Base-by-base conservation (phyloP, 2,329 filamentous ascomycete species). In the Trichoderma gracile region DNA sequence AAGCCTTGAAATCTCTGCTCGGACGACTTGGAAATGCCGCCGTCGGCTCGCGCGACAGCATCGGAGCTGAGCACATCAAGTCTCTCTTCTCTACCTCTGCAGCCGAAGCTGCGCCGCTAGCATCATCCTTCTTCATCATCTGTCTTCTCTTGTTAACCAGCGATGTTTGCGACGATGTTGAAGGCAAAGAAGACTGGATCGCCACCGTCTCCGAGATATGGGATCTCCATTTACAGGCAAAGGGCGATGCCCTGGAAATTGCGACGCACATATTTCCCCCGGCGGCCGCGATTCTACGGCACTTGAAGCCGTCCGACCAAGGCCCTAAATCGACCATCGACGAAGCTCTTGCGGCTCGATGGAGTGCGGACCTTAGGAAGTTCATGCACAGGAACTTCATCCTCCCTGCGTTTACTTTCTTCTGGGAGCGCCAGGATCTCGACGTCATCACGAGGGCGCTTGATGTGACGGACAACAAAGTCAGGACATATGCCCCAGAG, bases 61-160 rank as follows among this genome's bases (percentile, higher is more conserved):
- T 86, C 69, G 85, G 85, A 17, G 81, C 81, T 1, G 84, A 86
- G 70, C 84, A 86, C 66, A 79, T 87, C 69, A 83, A 81, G 68
- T 84, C 84, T 4, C 76, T 87, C 7, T 86, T 87, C 71, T 81
- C 78, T 62, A 78, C 78, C 0, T 76, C 84, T 1, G 79, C 80
- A 0, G 67, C 76, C 9, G 84, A 86, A 19, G 78, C 80, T 7
- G 76, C 81, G 15, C 73, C 76, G 3, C 73, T 85, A 5, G 73
- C 81, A 15, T 78, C 78, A 2, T 80, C 80, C 1, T 74, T 84
- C 6, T 69, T 87, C 5, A 69, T 70, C 2, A 70, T 83, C 3
- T 86, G 83, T 70, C 71, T 78, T 30, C 65, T 76, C 17, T 74
- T 80, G 0, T 61, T 82, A 46, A 71, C 73, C 15, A 70, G 70